Evolutionary conservation across 345 rosid species (phyloP).

Genomic region (Lagerstroemia speciosa): DNA sequence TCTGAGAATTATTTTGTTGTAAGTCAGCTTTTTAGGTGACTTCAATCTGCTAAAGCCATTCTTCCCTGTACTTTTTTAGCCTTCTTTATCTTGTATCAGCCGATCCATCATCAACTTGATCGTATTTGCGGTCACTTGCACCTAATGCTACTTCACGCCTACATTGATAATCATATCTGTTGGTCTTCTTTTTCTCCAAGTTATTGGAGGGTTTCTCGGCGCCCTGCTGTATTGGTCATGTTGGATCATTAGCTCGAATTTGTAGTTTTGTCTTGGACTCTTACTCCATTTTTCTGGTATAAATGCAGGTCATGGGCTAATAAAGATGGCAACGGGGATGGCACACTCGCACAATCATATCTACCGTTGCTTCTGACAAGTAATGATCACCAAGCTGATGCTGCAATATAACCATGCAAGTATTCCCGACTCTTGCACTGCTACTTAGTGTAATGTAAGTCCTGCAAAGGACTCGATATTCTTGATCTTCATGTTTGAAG

Average conservation of each 20-base stretch:
- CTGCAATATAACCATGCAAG: not conserved
- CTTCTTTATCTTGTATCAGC: not conserved
- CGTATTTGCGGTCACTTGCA: not conserved
- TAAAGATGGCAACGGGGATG: not conserved
- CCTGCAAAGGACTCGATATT: too few relatives aligned
- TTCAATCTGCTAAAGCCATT: not conserved
- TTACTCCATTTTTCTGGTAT: not conserved
- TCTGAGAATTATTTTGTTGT: too few relatives aligned
- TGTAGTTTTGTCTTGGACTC: not conserved
- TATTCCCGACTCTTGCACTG: not conserved
- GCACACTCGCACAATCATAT: too few relatives aligned
- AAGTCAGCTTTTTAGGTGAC: not conserved
- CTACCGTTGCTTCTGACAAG: not conserved
- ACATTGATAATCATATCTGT: not conserved
- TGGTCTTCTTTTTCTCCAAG: too few relatives aligned
- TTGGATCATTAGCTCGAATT: not conserved
- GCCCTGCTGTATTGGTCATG: not conserved
- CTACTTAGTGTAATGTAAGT: not conserved
- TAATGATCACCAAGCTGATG: not conserved
- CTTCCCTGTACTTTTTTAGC: not conserved
- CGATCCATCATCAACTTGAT: not conserved
- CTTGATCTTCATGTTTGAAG: too few relatives aligned
- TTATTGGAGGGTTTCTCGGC: too few relatives aligned
- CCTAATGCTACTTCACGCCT: not conserved
- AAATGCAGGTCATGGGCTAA: not conserved